Evolutionary conservation across 2,329 filamentous ascomycete species (phyloP).

Genomic region (Monosporascus sp.): DNA sequence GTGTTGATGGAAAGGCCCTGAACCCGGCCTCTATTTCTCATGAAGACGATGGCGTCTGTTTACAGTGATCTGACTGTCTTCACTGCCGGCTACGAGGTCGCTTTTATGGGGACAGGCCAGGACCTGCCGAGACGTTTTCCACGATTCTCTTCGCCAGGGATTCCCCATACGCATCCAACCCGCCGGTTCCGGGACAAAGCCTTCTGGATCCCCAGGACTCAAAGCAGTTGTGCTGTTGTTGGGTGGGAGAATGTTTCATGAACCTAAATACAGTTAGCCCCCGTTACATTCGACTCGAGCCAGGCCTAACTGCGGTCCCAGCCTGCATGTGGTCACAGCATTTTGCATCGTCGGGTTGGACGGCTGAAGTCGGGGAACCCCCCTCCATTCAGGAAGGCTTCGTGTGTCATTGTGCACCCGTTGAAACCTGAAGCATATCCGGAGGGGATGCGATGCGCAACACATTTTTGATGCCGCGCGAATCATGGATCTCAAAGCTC

Average conservation of each 20-base stretch:
- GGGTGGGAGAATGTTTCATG: neutral
- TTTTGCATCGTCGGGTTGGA: neutral
- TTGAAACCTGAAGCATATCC: neutral
- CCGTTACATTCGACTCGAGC: neutral
- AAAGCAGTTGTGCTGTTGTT: neutral
- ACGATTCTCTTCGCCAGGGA: too few relatives aligned
- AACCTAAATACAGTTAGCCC: neutral
- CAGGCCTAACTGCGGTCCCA: neutral
- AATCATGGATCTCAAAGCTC: neutral
- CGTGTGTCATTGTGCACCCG: neutral
- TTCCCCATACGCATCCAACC: neutral
- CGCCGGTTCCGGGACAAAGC: neutral
- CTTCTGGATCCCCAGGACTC: neutral
- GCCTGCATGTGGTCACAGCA: neutral
- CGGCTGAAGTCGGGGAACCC: neutral
- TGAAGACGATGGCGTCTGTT: too few relatives aligned
- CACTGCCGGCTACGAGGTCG: too few relatives aligned
- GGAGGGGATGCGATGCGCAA: neutral
- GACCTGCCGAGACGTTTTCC: too few relatives aligned
- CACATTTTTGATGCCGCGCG: neutral
- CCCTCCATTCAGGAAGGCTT: neutral
- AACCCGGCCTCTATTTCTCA: too few relatives aligned
- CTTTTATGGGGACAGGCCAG: too few relatives aligned
- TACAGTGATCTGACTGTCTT: neutral
- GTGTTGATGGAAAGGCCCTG: too few relatives aligned